Conservation (phyloP, 345 rosid species). For the Geranium brycei region DNA sequence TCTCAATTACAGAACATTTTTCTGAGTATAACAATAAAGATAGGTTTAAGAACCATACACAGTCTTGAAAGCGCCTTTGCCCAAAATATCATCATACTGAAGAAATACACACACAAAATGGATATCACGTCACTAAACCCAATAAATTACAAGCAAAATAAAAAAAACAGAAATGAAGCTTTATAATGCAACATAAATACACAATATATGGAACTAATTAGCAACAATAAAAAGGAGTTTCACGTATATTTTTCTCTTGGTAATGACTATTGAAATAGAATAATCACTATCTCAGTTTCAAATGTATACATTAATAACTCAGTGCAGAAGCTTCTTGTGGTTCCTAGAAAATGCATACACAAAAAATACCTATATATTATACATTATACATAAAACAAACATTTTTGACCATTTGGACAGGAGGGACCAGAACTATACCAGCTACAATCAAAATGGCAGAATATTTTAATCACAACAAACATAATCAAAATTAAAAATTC, state of each 20-base stretch:
- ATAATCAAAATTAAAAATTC: not conserved
- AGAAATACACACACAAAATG: slow-evolving; percentile 11
- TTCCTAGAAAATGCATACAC: no score
- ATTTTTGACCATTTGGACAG: not conserved
- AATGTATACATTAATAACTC: not conserved
- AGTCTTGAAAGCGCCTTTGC: slow-evolving; percentile 89
- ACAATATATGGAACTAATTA: no score
- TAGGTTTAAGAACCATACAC: slow-evolving; percentile 57
- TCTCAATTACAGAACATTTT: not conserved
- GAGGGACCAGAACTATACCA: not conserved
- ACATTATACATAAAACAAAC: not conserved
- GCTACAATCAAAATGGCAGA: not conserved
- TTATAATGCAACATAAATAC: no score
- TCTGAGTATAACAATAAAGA: slow-evolving; percentile 8
- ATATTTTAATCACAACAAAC: not conserved
- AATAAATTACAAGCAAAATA: not conserved
- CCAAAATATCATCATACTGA: slow-evolving; percentile 69
- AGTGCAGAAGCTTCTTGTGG: not conserved
- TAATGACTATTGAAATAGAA: not conserved
- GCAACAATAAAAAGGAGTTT: not conserved
- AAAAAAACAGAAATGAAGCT: no score
- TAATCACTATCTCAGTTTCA: not conserved
- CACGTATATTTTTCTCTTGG: not conserved
- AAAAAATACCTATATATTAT: no score
- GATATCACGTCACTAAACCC: slow-evolving; percentile 4